These are phyloP conservation scores for Elaeis oleifera DNA, from an alignment of 202 grass and related monocot genomes.

Conservation along the genomic window DNA sequence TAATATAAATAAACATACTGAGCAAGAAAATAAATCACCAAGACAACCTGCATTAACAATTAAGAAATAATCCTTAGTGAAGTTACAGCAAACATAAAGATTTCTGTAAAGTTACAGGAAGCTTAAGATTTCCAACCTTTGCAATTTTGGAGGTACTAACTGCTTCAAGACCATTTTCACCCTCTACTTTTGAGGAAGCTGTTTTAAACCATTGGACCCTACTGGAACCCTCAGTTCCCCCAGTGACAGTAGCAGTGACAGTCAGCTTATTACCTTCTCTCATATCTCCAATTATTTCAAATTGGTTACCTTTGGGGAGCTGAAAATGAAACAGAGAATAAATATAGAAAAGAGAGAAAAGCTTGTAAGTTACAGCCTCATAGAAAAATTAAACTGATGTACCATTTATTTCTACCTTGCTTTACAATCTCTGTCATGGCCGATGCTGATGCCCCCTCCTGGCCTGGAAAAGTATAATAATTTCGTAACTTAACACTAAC, in stretches of 20 bases:
- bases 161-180: slow-evolving; percentile 65
- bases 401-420: slow-evolving; percentile 58
- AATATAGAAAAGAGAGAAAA: too few species aligned
- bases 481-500: too few species aligned
- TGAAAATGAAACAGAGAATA: slow-evolving; percentile 18
- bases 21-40: too few species aligned
- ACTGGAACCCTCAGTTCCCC: slow-evolving; percentile 66
- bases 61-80: too few species aligned
- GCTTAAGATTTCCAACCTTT: slow-evolving; percentile 37
- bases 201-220: slow-evolving; percentile 97
- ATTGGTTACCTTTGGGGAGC: slow-evolving; percentile 84
- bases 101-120: background rate
- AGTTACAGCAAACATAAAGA: background rate
- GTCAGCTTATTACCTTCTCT: slow-evolving; percentile 86
- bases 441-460: slow-evolving; percentile 61
- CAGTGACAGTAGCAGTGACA: slow-evolving; percentile 57
- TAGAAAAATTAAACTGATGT: slow-evolving; percentile 14
- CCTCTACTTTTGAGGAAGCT: slow-evolving; percentile 46
- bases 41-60: too few species aligned
- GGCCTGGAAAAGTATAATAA: slow-evolving; percentile 33
- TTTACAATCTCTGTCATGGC: slow-evolving; percentile 55
- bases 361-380: too few species aligned
- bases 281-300: slow-evolving; percentile 71
- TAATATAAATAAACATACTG: slow-evolving; percentile 7
- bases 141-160: slow-evolving; percentile 81